Evolutionary conservation across 768 basidiomycete genomes (phyloP).

Genomic region (Calocybe indica): DNA sequence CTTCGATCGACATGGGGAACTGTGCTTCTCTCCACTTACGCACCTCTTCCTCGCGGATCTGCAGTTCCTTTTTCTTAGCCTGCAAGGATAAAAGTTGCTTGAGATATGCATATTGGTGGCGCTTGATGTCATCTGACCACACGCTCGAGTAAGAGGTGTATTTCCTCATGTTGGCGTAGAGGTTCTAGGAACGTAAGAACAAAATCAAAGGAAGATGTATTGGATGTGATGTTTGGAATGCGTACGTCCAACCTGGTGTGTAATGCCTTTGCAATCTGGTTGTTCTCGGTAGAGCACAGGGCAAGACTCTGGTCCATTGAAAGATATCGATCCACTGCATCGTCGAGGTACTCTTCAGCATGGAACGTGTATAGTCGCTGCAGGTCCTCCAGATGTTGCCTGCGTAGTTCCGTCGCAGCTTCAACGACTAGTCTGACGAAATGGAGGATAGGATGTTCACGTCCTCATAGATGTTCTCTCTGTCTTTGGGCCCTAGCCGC

Average conservation of each 20-base stretch:
- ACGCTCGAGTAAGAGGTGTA: conserved; percentile 8
- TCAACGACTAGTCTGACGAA: too few species aligned
- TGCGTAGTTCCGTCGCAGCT: conserved; percentile 16
- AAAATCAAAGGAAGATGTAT: neutral
- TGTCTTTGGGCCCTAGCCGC: too few species aligned
- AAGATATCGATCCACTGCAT: conserved; percentile 24
- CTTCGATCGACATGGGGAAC: conserved; percentile 28
- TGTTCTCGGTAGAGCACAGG: conserved; percentile 14
- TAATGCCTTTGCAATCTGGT: conserved; percentile 9
- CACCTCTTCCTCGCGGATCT: conserved; percentile 15
- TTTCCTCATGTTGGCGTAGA: conserved; percentile 18
- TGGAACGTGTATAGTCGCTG: conserved; percentile 28
- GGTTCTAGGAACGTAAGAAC: conserved; percentile 9
- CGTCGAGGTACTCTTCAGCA: conserved; percentile 28
- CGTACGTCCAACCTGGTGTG: conserved; percentile 19
- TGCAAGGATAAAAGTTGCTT: conserved; percentile 16
- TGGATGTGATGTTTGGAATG: neutral
- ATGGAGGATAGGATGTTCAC: too few species aligned
- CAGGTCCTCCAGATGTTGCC: conserved; percentile 29
- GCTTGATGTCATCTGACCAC: conserved; percentile 26
- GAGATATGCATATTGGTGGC: conserved; percentile 25
- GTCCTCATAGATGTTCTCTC: too few species aligned
- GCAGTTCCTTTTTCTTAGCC: conserved; percentile 10
- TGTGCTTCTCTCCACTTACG: conserved; percentile 18
- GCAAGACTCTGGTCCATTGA: conserved; percentile 22